A percentile compares a stretch with the other conserved stretches of the same genome.
Evolutionary conservation across 345 rosid genomes (phyloP).

Genomic region (Gossypium sturtianum): DNA sequence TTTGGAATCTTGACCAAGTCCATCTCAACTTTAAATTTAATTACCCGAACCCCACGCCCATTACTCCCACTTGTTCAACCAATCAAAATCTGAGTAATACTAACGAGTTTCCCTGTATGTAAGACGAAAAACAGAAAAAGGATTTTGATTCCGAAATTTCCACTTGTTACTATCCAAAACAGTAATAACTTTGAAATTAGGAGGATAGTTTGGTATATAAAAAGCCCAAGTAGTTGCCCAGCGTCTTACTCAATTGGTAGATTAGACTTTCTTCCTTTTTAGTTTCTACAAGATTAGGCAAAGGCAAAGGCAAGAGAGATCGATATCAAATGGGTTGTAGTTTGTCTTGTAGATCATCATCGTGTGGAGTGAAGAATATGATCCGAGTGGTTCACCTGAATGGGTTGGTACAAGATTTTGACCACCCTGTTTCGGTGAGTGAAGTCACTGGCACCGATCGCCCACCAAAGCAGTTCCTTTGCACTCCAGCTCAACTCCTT

Average conservation of each 20-base stretch:
- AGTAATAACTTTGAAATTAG: too few species aligned
- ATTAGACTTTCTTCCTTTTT: too few species aligned
- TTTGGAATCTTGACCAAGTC: too few species aligned
- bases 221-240: not conserved
- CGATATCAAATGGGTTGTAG: slow-evolving; percentile 4
- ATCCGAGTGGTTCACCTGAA: slow-evolving; percentile 41
- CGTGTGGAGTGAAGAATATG: not conserved
- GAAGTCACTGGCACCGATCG: slow-evolving; percentile 26
- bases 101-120: too few species aligned
- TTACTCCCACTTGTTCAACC: too few species aligned
- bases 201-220: not conserved
- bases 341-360: not conserved
- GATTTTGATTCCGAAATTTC: not conserved
- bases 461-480: slow-evolving; percentile 23
- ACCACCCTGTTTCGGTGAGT: slow-evolving; percentile 28
- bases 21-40: too few species aligned
- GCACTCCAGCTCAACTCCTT: slow-evolving; percentile 42
- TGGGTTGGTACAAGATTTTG: slow-evolving; percentile 37
- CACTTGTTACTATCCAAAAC: not conserved
- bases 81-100: too few species aligned
- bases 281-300: too few species aligned
- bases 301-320: too few species aligned
- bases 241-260: too few species aligned
- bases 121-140: too few species aligned
- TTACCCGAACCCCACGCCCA: too few species aligned